Evolutionary conservation across 2,329 filamentous ascomycete genomes (phyloP).

Genomic region (Coniochaeta prunicola): DNA sequence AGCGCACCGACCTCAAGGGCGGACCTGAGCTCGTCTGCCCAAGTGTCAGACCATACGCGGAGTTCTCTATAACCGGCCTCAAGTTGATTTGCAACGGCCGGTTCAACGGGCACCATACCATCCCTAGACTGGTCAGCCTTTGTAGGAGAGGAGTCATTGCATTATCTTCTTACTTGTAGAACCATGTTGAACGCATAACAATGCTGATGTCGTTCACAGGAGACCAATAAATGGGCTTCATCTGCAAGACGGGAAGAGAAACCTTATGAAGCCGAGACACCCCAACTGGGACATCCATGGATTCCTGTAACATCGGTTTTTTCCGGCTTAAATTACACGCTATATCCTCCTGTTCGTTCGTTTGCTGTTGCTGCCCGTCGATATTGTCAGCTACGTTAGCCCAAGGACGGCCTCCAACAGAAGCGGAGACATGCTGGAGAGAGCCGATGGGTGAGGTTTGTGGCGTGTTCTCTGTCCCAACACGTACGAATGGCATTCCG

Average conservation of each 20-base stretch:
- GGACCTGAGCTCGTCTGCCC: conserved; percentile 83
- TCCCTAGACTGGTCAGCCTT: conserved; percentile 38
- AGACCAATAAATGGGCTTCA: conserved; percentile 98
- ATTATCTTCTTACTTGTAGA: conserved; percentile 57
- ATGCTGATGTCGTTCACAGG: conserved; percentile 82
- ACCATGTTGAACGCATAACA: conserved; percentile 88
- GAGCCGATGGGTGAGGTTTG: conserved; percentile 18
- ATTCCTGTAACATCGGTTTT: conserved; percentile 9
- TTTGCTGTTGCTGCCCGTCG: not conserved
- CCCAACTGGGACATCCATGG: conserved; percentile 68
- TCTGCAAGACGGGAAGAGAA: conserved; percentile 70
- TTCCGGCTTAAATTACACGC: conserved; percentile 1
- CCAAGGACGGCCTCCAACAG: not conserved
- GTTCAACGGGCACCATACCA: conserved; percentile 84
- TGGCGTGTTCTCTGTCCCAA: conserved; percentile 25
- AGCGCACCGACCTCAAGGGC: conserved; percentile 83
- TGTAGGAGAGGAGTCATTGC: not conserved
- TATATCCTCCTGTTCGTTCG: conserved; percentile 15
- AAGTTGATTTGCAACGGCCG: conserved; percentile 80
- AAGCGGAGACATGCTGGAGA: conserved; percentile 13
- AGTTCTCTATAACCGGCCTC: conserved; percentile 87
- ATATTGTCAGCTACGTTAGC: not conserved
- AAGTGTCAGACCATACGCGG: conserved; percentile 84
- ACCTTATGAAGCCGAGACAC: conserved; percentile 87
- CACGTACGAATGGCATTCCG: conserved; percentile 45